Base-by-base conservation (phyloP, 345 rosid genomes). In the Citrus inodora region DNA sequence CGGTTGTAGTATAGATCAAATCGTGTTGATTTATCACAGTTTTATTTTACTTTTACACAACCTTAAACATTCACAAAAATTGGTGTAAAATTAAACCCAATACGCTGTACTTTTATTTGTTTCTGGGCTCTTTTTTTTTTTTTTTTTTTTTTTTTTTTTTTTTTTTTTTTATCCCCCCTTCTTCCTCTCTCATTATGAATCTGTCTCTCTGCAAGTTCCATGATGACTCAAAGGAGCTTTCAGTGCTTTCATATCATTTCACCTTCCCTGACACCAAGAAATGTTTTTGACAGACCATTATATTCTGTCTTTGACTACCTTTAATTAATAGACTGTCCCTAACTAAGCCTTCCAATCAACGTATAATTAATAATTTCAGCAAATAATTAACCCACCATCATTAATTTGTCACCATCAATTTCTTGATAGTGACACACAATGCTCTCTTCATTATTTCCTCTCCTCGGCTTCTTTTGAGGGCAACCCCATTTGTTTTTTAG, bases 211-310 rank as follows among this genome's bases (percentile, higher is more conserved):
- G 59, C 77, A 77, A 48, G 78, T 16, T 66, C 82, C 84, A 82
- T 79, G 87, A 87, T 87, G 88, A 80, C 88, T 80, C 83, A 86
- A 91, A 86, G 92, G 87, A 82, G 93, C 86, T 89, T 86, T 87
- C 88, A 89, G 87, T 81, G 93, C 86, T 89, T 85, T 87, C 88
- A 89, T 86, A 89, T 91, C 89, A 89, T 85, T 89, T 91, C 90
- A 82, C 83, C 87, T 80, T 81, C 81, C 90, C 88, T 75, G 92
- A 89, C 94, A 90, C 89, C 82, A 82, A 86, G 86, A 85, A 90
- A 87, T 82, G 83, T 81, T 46, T 19, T 83, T 87, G 90, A 83
- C 97, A 88, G 90, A 81, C 86, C 88, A 87, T 85, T 85, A 84
- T 80, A 74, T 80, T 81, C 78, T 82, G 85, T 84, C 84, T 90